These are phyloP conservation scores for Durusdinium trenchii DNA, from an alignment of 73 alveolate species.

Conservation along the genomic window DNA sequence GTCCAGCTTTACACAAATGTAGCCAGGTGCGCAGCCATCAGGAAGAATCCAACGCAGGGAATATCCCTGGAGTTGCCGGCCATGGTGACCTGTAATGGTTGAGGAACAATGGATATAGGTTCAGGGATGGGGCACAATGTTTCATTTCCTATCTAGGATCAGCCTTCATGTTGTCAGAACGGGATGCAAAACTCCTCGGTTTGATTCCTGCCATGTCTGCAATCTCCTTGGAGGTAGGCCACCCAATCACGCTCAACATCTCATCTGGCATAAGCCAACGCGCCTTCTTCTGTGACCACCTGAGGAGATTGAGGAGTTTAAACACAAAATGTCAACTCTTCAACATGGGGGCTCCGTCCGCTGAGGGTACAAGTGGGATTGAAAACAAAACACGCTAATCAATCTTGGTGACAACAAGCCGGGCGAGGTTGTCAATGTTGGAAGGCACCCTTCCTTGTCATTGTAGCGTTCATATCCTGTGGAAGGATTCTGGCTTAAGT, in stretches of 20 bases:
- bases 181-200: not conserved
- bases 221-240: not conserved
- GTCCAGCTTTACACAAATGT: no score
- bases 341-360: no score
- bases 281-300: not conserved
- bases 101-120: no score
- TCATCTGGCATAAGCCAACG: not conserved
- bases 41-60: no score
- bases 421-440: not conserved
- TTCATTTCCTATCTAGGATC: no score
- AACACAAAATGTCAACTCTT: not conserved
- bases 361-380: no score
- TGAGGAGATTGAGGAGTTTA: not conserved
- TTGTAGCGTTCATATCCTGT: not conserved
- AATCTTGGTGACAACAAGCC: not conserved
- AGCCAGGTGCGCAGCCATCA: no score
- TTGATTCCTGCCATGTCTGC: not conserved
- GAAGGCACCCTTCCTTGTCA: not conserved
- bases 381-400: no score
- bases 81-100: no score
- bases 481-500: not conserved
- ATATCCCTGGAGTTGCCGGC: no score
- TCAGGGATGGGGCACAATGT: no score
- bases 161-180: not conserved
- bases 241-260: slow-evolving; percentile 2